These are phyloP conservation scores for Aspergillus tamarii DNA, from an alignment of 2,329 filamentous ascomycete genomes.

Conservation along the genomic window DNA sequence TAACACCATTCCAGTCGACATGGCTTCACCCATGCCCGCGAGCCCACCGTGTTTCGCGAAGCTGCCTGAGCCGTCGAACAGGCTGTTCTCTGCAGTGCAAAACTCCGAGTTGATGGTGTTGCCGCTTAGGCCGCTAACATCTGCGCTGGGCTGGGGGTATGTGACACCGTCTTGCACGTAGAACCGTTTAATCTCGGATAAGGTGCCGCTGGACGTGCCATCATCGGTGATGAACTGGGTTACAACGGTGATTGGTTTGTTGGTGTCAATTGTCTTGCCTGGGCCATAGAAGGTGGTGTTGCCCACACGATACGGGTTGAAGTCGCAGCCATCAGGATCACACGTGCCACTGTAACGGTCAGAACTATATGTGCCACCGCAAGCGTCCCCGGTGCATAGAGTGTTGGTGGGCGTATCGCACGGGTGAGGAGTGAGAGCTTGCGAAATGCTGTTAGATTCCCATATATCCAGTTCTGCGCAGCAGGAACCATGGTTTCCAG, in stretches of 20 bases:
- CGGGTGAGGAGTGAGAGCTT: slow-evolving; percentile 67
- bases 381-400: slow-evolving; percentile 55
- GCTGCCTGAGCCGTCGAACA: slow-evolving; percentile 57
- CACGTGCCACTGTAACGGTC: slow-evolving; percentile 65
- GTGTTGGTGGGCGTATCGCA: slow-evolving; percentile 57
- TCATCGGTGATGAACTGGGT: slow-evolving; percentile 65
- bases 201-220: slow-evolving; percentile 55
- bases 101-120: slow-evolving; percentile 61
- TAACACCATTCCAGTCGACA: slow-evolving; percentile 64
- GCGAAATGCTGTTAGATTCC: slow-evolving; percentile 69
- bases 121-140: slow-evolving; percentile 47
- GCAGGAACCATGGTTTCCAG: slow-evolving; percentile 61
- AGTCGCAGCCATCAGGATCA: slow-evolving; percentile 72
- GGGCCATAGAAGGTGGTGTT: slow-evolving; percentile 66
- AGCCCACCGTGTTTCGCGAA: slow-evolving; percentile 62
- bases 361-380: slow-evolving; percentile 56
- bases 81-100: slow-evolving; percentile 60
- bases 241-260: slow-evolving; percentile 64
- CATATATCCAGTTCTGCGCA: slow-evolving; percentile 72
- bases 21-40: slow-evolving; percentile 57
- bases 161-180: slow-evolving; percentile 68
- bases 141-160: slow-evolving; percentile 54
- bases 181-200: slow-evolving; percentile 65
- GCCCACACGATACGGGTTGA: slow-evolving; percentile 70
- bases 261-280: slow-evolving; percentile 62